These are phyloP conservation scores for Amauroascus verrucosus DNA, from an alignment of 2,329 filamentous ascomycete species.

Conservation along the genomic window DNA sequence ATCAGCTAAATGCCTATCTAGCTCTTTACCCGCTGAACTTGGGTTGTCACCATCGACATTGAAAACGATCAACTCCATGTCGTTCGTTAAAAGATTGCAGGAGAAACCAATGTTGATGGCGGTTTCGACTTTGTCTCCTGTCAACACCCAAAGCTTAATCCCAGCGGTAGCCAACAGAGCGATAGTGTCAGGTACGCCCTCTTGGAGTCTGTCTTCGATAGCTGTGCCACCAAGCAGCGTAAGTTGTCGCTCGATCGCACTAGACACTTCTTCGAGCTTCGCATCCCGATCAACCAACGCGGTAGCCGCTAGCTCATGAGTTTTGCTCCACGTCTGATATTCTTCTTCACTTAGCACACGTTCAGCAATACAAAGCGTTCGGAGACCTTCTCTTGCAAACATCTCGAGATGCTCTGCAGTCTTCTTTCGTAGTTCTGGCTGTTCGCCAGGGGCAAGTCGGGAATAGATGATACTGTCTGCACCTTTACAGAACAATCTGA, in stretches of 20 bases:
- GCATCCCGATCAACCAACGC: slow-evolving; percentile 80
- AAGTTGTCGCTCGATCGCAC: slow-evolving; percentile 82
- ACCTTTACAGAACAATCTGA: slow-evolving; percentile 91
- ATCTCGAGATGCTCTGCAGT: slow-evolving; percentile 94
- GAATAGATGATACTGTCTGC: slow-evolving; percentile 97
- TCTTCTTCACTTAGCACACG: slow-evolving; percentile 69
- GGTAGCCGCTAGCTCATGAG: slow-evolving; percentile 78
- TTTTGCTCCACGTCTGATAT: slow-evolving; percentile 72
- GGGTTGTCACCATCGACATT: slow-evolving; percentile 69
- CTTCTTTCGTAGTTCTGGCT: slow-evolving; percentile 66
- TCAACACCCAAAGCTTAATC: slow-evolving; percentile 97
- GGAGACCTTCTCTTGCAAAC: slow-evolving; percentile 89
- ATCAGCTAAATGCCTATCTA: slow-evolving; percentile 60
- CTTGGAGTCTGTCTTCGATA: slow-evolving; percentile 93
- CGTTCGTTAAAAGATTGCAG: slow-evolving; percentile 91
- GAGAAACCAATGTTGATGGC: slow-evolving; percentile 99
- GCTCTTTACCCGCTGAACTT: slow-evolving; percentile 53
- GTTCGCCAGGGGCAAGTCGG: slow-evolving; percentile 72
- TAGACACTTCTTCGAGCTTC: slow-evolving; percentile 80
- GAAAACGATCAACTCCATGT: slow-evolving; percentile 91
- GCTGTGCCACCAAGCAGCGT: slow-evolving; percentile 85
- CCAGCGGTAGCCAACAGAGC: slow-evolving; percentile 81
- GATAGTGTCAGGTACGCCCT: slow-evolving; percentile 94
- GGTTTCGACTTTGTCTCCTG: slow-evolving; percentile 96
- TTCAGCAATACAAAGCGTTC: slow-evolving; percentile 88